Conservation (phyloP, 495 filamentous ascomycete species). For the Hypoxylon crocopeplum region DNA sequence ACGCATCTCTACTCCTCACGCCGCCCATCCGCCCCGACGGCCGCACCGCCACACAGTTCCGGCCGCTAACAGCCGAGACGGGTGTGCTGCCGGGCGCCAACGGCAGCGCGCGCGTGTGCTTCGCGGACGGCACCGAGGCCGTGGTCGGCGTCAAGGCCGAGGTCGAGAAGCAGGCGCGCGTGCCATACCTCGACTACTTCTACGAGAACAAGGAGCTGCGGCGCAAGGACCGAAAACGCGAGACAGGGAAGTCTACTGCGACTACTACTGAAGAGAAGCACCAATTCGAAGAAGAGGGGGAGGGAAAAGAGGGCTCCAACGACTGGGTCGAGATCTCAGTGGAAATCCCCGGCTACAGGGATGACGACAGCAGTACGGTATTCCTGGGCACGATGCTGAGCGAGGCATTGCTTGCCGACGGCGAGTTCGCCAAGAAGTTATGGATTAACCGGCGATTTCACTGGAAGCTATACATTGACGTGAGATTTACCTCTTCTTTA, state of each 20-base stretch:
- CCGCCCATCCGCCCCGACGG: constrained; percentile 91
- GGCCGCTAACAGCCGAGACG: constrained; percentile 85
- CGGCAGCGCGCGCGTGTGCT: constrained; percentile 90
- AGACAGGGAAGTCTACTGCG: not conserved
- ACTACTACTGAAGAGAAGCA: constrained; percentile 17
- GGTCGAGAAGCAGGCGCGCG: constrained; percentile 70
- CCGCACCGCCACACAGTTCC: constrained; percentile 84
- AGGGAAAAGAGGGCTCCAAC: constrained; percentile 50
- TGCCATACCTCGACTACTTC: constrained; percentile 2
- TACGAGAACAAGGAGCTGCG: constrained; percentile 37
- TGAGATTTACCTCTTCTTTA: constrained; percentile 52
- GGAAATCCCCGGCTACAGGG: constrained; percentile 84
- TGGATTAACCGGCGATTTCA: constrained; percentile 89
- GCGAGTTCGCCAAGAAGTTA: constrained; percentile 71
- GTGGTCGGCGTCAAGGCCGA: constrained; percentile 95
- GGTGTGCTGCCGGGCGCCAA: constrained; percentile 88
- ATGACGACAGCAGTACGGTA: constrained; percentile 89
- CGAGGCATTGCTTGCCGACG: constrained; percentile 84
- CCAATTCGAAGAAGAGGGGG: constrained; percentile 41
- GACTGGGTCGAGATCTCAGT: constrained; percentile 84
- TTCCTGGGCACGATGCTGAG: constrained; percentile 85
- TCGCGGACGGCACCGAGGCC: constrained; percentile 93
- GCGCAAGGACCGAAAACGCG: constrained; percentile 28
- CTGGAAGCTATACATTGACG: constrained; percentile 96
- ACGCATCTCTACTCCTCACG: constrained; percentile 77